Base-by-base conservation (phyloP, 2,329 filamentous ascomycete genomes). In the Aphanocladium album region DNA sequence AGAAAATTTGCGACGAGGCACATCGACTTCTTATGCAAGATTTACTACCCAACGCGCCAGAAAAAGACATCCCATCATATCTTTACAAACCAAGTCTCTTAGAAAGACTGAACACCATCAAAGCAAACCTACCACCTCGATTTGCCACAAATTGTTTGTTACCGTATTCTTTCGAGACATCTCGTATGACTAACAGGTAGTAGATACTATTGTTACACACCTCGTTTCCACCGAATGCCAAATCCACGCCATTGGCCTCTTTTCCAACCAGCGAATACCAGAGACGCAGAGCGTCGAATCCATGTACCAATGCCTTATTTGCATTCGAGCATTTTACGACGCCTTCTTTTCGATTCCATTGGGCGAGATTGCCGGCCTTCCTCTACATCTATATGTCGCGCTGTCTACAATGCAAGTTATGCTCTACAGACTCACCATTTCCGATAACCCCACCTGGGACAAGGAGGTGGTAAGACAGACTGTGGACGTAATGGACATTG, bases 371-470 rank as follows among this genome's bases (percentile, higher is more conserved):
- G 66, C 71, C 5, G 71, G 69, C 4, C 60, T 73, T 9, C 70
- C 76, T 0, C 72, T 78, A 43, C 62, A 67, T 6, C 62, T 73
- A 16, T 73, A 73, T 43, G 67, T 72, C 8, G 69, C 73, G 47
- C 63, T 77, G 5, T 71, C 72, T 2, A 74, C 76, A 16, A 69
- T 71, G 50, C 68, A 77, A 23, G 66, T 76, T 8, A 66, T 71
- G 2, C 66, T 79, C 7, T 78, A 77, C 64, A 69, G 71, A 7
- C 72, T 79, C 23, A 73, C 73, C 2, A 73, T 70, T 1, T 68
- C 73, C 3, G 75, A 78, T 8, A 72, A 74, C 50, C 73, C 74
- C 2, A 72, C 68, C 6, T 79, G 76, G 77, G 76, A 79, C 60
- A 74, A 72, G 57, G 69, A 71, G 4, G 62, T 72, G 1, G 68